These are phyloP conservation scores for Syzygium jambos DNA, from an alignment of 345 rosid genomes.

Conservation along the genomic window DNA sequence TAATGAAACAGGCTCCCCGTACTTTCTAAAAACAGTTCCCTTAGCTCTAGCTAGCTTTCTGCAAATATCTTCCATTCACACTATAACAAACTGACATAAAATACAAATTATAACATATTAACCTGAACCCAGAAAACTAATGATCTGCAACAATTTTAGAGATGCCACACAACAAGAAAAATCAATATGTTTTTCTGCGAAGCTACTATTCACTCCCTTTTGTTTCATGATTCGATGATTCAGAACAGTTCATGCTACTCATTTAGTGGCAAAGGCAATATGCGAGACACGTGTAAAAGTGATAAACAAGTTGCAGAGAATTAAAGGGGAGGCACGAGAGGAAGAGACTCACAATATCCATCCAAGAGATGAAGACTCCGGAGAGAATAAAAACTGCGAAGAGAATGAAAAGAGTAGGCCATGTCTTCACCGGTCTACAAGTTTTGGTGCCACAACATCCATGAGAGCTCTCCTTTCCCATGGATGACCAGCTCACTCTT, in stretches of 20 bases:
- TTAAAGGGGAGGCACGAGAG: neutral
- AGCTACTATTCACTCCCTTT: neutral
- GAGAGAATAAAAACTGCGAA: neutral
- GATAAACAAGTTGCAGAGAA: neutral
- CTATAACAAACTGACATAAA: neutral
- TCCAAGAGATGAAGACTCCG: constrained; percentile 2
- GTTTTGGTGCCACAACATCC: neutral
- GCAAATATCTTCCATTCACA: neutral
- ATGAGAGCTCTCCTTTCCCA: neutral
- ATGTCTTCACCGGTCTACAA: neutral
- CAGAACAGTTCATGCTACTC: no score
- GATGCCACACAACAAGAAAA: neutral
- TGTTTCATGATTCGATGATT: no score
- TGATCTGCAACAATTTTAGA: neutral
- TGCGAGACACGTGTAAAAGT: neutral
- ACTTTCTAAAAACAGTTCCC: neutral
- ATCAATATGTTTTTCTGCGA: neutral
- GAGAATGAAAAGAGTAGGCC: neutral
- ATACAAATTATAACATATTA: neutral
- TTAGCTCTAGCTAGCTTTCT: neutral
- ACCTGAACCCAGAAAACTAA: neutral
- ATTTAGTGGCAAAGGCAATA: no score
- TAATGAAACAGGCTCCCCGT: neutral
- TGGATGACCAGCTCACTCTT: neutral
- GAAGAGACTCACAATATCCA: constrained; percentile 1